Conservation (phyloP, 2,329 filamentous ascomycete genomes). For the Didymella lethalis region DNA sequence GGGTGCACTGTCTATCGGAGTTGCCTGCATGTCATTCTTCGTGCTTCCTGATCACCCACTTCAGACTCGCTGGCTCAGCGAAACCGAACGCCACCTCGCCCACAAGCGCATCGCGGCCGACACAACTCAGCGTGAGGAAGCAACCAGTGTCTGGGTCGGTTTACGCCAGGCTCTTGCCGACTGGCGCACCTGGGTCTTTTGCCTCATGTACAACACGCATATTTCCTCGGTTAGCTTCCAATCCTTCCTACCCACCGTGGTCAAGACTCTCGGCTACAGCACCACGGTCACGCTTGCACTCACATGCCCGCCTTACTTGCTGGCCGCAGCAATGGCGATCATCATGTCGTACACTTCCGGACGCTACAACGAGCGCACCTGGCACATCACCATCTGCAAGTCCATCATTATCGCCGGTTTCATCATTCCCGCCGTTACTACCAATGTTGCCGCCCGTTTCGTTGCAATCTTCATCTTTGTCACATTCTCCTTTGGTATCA, state of each 20-base stretch:
- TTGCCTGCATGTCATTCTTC: conserved; percentile 40
- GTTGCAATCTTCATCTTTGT: conserved; percentile 44
- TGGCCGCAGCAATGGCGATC: conserved; percentile 58
- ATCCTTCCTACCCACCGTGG: conserved; percentile 46
- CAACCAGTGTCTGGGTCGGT: conserved; percentile 38
- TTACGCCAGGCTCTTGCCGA: conserved; percentile 40
- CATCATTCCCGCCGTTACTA: conserved; percentile 42
- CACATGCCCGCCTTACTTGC: conserved; percentile 58
- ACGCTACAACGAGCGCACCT: conserved; percentile 58
- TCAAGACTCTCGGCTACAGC: conserved; percentile 49
- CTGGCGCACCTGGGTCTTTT: conserved; percentile 43
- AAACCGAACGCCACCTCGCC: conserved; percentile 50
- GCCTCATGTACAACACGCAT: conserved; percentile 44
- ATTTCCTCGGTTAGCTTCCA: conserved; percentile 43
- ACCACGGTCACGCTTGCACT: conserved; percentile 47
- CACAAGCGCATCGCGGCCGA: conserved; percentile 54
- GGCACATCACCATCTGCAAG: conserved; percentile 58
- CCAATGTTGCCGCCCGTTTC: conserved; percentile 39
- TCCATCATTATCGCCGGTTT: conserved; percentile 55
- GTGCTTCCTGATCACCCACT: conserved; percentile 42
- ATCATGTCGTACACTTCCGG: conserved; percentile 60
- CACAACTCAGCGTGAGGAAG: conserved; percentile 55
- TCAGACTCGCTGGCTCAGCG: conserved; percentile 55
- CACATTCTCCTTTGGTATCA: conserved; percentile 41
- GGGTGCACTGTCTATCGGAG: conserved; percentile 34